These are phyloP conservation scores for Hypomyces perniciosus DNA, from an alignment of 2,329 filamentous ascomycete genomes.

Conservation along the genomic window DNA sequence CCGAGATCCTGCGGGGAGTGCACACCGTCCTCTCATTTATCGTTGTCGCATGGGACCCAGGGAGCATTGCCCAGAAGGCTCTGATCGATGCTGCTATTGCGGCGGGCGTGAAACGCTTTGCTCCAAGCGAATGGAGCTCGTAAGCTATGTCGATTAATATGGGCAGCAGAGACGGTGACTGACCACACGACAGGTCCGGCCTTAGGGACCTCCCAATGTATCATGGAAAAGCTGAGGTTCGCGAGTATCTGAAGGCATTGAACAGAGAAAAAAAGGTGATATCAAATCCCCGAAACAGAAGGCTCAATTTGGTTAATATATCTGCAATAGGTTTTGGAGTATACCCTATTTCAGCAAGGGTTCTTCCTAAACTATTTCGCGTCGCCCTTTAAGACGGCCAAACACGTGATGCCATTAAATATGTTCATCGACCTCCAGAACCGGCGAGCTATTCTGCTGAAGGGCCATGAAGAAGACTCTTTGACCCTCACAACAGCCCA, in stretches of 20 bases:
- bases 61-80: conserved; percentile 29
- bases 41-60: conserved; percentile 25
- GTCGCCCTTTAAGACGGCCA: conserved; percentile 39
- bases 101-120: conserved; percentile 54
- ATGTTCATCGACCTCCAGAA: conserved; percentile 32
- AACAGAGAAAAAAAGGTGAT: conserved; percentile 39
- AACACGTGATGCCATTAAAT: conserved; percentile 34
- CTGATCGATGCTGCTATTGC: conserved; percentile 52
- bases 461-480: conserved; percentile 33
- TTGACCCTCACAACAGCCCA: conserved; percentile 38
- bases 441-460: conserved; percentile 35
- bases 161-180: conserved; percentile 6
- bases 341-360: conserved; percentile 49
- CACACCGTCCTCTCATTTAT: conserved; percentile 51
- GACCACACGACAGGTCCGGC: conserved; percentile 31
- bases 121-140: conserved; percentile 54
- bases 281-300: not conserved
- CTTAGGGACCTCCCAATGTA: conserved; percentile 32
- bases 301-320: not conserved
- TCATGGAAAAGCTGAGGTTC: conserved; percentile 41
- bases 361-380: conserved; percentile 49
- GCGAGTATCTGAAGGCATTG: conserved; percentile 43
- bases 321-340: conserved; percentile 42
- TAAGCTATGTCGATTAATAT: conserved; percentile 19
- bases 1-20: conserved; percentile 35